Base-by-base conservation (phyloP, 139 green algal genomes). In the Marvania coccoides region DNA sequence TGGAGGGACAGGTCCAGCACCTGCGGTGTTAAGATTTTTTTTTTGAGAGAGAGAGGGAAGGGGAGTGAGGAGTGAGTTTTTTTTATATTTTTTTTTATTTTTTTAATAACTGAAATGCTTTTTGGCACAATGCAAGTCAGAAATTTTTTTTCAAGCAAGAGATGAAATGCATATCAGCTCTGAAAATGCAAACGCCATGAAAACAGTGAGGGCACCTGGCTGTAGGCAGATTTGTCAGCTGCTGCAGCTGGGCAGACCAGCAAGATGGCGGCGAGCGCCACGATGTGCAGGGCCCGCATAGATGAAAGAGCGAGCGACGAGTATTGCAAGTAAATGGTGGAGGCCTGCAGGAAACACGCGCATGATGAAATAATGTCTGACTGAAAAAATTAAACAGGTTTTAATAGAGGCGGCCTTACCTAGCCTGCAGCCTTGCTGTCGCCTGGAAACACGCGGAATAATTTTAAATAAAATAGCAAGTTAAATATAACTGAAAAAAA, bases 1-100 rank as follows among this genome's bases (percentile, higher is more conserved):
- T 58, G 59, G 19, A 28, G 72, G 8, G 57, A 71, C 29, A 69
- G 5, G 24, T 42, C 71, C 54, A 83, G 46, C 9, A 72, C 58
- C 56, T 67, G 42, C 19, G 42, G 19, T 28, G 19, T 51, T 51
- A 51, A 51, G 42, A 19, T 28, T 51, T 51, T 51, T 51, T 51
- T 51, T 51, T 51, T 28, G 42, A 51, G 19, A 51, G 42, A 28
- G 42, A 19, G 19, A 51, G 42, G 42, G 42, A 51, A 28, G 42
- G 19, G 42, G 19, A 19, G 19, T 19, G 19, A 19, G 19, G 19
- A 51, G 19, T 28, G 42, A 51, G 42, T 19, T 19, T 51, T 19
- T 51, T 51, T 28, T 19, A 19, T 51, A 19, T 19, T 51, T 51
- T 19, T 51, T 28, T 28, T 51, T 51, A 28, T 19, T 19, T 19